A percentile compares a stretch with the other conserved stretches of the same genome.
phyloP scores from a whole-genome alignment of 805 yeast species.

The Suhomyces sp. region DNA sequence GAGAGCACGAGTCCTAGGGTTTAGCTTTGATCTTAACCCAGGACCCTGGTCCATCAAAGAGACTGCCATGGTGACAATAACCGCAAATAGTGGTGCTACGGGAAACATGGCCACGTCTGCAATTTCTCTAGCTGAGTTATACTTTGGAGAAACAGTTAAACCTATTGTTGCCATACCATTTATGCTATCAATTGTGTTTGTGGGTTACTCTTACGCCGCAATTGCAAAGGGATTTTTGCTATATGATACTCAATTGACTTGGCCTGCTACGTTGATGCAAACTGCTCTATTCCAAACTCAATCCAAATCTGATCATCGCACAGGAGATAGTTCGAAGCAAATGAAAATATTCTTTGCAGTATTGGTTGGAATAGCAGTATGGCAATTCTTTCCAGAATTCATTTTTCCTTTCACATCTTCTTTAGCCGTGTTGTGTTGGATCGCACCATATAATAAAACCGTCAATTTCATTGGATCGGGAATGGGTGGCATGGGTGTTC shows the following conservation, averaged over 20 bases:
- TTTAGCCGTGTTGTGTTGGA: slow-evolving; percentile 48
- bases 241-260: slow-evolving; percentile 49
- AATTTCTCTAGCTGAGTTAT: slow-evolving; percentile 46
- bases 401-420: slow-evolving; percentile 50
- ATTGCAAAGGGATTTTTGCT: slow-evolving; percentile 46
- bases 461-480: slow-evolving; percentile 52
- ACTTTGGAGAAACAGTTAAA: slow-evolving; percentile 37
- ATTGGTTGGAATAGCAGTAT: slow-evolving; percentile 33
- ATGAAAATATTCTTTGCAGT: slow-evolving; percentile 41
- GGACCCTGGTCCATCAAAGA: slow-evolving; percentile 59
- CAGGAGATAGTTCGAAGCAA: slow-evolving; percentile 20
- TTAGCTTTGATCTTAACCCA: slow-evolving; percentile 44
- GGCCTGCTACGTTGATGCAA: slow-evolving; percentile 54
- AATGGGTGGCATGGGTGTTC: slow-evolving; percentile 50
- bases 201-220: slow-evolving; percentile 54
- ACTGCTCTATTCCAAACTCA: slow-evolving; percentile 43
- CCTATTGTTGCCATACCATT: slow-evolving; percentile 41
- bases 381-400: slow-evolving; percentile 53
- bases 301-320: slow-evolving; percentile 16
- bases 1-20: slow-evolving; percentile 16
- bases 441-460: slow-evolving; percentile 42
- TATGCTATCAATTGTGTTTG: slow-evolving; percentile 53
- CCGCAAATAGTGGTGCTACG: slow-evolving; percentile 54
- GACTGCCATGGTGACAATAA: slow-evolving; percentile 50
- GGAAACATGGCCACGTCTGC: slow-evolving; percentile 52